Evolutionary conservation across 805 yeast species (phyloP).

Genomic region (Blastobotrys peoriensis): DNA sequence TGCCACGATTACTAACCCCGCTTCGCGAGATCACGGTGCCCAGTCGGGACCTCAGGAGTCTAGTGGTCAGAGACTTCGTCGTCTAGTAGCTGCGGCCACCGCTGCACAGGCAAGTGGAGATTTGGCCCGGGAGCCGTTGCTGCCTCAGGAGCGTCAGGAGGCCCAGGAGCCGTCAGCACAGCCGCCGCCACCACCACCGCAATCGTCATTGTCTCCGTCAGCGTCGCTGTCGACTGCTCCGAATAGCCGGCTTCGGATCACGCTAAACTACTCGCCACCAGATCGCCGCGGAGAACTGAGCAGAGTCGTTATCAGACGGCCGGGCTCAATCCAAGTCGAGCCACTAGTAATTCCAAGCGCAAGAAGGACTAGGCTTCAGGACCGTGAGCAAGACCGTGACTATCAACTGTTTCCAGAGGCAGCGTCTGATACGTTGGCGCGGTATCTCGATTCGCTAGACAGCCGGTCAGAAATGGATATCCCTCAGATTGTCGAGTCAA

Average conservation of each 20-base stretch:
- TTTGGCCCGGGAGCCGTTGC: not conserved
- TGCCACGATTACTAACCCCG: not conserved
- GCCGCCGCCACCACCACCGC: not conserved
- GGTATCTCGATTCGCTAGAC: too few relatives aligned
- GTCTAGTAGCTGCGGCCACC: not conserved
- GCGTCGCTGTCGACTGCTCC: not conserved
- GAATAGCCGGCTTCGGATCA: not conserved
- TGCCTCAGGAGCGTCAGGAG: too few relatives aligned
- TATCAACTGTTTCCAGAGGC: too few relatives aligned
- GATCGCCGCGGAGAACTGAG: not conserved
- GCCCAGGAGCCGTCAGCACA: not conserved
- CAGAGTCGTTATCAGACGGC: not conserved
- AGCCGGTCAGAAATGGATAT: slow-evolving; percentile 9
- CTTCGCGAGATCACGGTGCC: not conserved
- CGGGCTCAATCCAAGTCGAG: not conserved
- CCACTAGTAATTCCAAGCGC: not conserved
- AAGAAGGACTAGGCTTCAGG: not conserved
- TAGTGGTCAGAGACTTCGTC: not conserved
- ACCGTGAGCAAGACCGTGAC: slow-evolving; percentile 6
- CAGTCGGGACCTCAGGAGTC: not conserved
- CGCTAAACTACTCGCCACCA: slow-evolving; percentile 3
- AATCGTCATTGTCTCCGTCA: not conserved
- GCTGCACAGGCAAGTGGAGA: not conserved
- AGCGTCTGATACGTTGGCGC: too few relatives aligned
- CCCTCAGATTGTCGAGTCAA: slow-evolving; percentile 4